Conservation (phyloP, 805 yeast genomes). For the Scheffersomyces spartinae region DNA sequence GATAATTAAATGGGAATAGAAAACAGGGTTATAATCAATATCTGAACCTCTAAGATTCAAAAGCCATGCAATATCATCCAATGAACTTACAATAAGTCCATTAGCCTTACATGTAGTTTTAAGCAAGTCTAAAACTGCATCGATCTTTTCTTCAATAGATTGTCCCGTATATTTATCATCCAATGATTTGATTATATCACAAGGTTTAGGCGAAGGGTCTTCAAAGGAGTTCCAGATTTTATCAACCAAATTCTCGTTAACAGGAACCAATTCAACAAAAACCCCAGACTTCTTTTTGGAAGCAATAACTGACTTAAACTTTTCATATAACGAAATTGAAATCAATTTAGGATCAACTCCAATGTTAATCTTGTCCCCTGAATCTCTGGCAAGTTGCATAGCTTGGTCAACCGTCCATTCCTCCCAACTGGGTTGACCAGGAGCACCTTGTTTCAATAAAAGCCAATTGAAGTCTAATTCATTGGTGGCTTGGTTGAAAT, state of each 20-base stretch:
- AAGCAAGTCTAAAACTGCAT: slow-evolving; percentile 15
- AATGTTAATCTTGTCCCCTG: slow-evolving; percentile 38
- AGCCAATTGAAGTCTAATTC: slow-evolving; percentile 76
- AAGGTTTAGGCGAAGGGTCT: slow-evolving; percentile 20
- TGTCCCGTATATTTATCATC: slow-evolving; percentile 23
- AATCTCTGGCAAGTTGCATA: slow-evolving; percentile 36
- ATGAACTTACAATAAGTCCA: slow-evolving; percentile 46
- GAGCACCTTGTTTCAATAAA: slow-evolving; percentile 66
- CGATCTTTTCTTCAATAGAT: slow-evolving; percentile 16
- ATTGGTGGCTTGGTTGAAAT: slow-evolving; percentile 80
- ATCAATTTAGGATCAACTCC: slow-evolving; percentile 78
- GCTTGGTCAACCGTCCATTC: slow-evolving; percentile 52
- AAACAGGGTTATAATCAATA: slow-evolving; percentile 44
- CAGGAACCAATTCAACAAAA: slow-evolving; percentile 36
- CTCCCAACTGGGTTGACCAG: slow-evolving; percentile 69
- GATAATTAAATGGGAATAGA: slow-evolving; percentile 31
- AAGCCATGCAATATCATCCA: slow-evolving; percentile 90
- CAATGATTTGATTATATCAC: slow-evolving; percentile 19
- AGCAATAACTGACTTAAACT: slow-evolving; percentile 28
- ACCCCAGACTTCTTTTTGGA: slow-evolving; percentile 18
- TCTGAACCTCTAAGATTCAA: slow-evolving; percentile 69
- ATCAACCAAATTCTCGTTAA: slow-evolving; percentile 31
- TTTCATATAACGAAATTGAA: slow-evolving; percentile 17
- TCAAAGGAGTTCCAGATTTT: slow-evolving; percentile 24
- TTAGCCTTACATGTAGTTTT: slow-evolving; percentile 21